Evolutionary conservation across 441 rosid genomes (phyloP).

Genomic region (Pelargonium citronellum): DNA sequence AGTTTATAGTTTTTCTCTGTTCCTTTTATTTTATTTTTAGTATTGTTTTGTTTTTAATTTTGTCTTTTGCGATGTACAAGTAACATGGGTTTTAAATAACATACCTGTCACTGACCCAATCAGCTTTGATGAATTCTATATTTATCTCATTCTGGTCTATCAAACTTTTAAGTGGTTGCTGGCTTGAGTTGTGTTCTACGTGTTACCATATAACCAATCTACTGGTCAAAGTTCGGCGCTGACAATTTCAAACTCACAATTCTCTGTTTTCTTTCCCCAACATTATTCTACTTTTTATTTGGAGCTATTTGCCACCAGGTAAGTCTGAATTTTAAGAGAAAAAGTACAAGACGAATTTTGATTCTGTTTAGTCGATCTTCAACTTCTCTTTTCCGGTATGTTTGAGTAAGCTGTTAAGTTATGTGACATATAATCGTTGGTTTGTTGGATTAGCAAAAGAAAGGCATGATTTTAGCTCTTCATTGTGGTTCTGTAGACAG

Average conservation of each 20-base stretch:
- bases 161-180: neutral
- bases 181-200: neutral
- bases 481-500: no score
- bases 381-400: no score
- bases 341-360: neutral
- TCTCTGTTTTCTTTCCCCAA: neutral
- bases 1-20: no score
- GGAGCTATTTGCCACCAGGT: constrained; percentile 3
- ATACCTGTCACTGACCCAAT: neutral
- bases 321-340: neutral
- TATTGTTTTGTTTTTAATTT: neutral
- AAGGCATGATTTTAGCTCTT: neutral
- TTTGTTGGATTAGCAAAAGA: constrained; percentile 1
- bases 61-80: neutral
- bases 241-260: neutral
- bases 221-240: neutral
- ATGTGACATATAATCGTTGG: neutral
- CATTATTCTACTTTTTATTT: neutral
- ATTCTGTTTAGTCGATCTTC: no score
- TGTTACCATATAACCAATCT: neutral
- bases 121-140: neutral
- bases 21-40: neutral
- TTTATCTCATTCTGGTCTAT: neutral
- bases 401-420: no score
- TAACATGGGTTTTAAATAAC: neutral